Base-by-base conservation (phyloP, 2,329 filamentous ascomycete species). In the Fusarium sp. region DNA sequence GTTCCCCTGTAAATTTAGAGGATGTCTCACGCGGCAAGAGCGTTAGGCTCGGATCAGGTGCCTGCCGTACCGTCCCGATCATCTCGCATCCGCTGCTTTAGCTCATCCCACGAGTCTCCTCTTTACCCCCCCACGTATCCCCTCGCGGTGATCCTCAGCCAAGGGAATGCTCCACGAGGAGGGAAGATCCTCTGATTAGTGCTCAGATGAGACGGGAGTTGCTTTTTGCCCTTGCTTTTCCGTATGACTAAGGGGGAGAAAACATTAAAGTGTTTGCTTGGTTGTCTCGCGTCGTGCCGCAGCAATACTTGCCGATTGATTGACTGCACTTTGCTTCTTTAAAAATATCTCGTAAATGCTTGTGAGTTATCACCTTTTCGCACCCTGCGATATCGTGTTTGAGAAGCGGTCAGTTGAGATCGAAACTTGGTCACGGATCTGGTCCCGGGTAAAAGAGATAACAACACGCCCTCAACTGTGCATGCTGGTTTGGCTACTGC, bases 11-110 rank as follows among this genome's bases (percentile, higher is more conserved):
- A 26, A 33, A 17, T 45, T 15, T 28, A 39, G 13, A 55, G 36
- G 33, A 44, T 65, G 47, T 67, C 63, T 65, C 46, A 63, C 63
- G 47, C 63, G 44, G 49, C 24, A 46, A 45, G 26, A 57, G 51
- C 47, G 67, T 69, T 69, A 62, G 66, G 66, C 61, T 57, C 66
- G 66, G 66, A 46, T 69, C 65, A 69, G 47, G 65, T 66, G 56
- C 66, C 67, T 62, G 47, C 57, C 63, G 59, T 64, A 51, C 61
- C 62, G 62, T 69, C 66, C 62, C 66, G 66, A 55, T 67, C 47
- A 69, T 69, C 66, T 69, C 39, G 66, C 66, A 69, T 51, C 66
- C 52, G 60, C 49, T 33, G 50, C 55, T 65, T 38, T 46, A 59
- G 59, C 42, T n/a, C 15, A 21, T 55, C 52, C 52, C 52, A 55